Evolutionary conservation across 78 protist species (phyloP).

Genomic region (Cavenderia fasciculata): DNA sequence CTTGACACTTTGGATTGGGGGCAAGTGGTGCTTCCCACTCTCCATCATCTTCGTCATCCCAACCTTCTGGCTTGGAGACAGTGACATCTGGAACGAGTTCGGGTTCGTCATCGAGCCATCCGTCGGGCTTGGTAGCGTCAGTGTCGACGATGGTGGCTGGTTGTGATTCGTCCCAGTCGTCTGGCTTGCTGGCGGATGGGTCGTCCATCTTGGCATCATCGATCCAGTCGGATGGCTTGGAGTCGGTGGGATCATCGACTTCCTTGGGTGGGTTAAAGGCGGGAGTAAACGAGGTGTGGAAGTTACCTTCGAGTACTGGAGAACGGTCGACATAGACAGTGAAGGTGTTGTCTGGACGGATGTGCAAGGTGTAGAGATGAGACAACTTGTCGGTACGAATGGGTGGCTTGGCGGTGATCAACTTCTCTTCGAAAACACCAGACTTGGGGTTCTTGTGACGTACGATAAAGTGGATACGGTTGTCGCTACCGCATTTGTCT

Average conservation of each 20-base stretch:
- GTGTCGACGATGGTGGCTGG: conserved; percentile 91
- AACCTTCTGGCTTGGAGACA: conserved; percentile 95
- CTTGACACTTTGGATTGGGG: conserved; percentile 90
- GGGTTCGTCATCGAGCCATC: conserved; percentile 97
- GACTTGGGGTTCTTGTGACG: conserved; percentile 82
- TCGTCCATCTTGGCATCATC: conserved; percentile 83
- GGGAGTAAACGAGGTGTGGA: conserved; percentile 83
- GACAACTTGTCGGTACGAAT: conserved; percentile 85
- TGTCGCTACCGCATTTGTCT: conserved; percentile 92
- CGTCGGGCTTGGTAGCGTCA: conserved; percentile 93
- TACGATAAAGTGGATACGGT: conserved; percentile 93
- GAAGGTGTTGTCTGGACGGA: conserved; percentile 95
- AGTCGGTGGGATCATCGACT: conserved; percentile 93
- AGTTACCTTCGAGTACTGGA: conserved; percentile 83
- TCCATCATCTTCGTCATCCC: conserved; percentile 99
- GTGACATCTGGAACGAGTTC: conserved; percentile 85
- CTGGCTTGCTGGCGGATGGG: conserved; percentile 92
- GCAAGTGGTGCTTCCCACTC: conserved; percentile 98
- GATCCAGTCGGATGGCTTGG: conserved; percentile 97
- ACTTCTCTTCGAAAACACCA: conserved; percentile 68
- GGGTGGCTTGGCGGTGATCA: conserved; percentile 54
- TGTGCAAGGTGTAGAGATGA: conserved; percentile 96
- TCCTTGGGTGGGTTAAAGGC: conserved; percentile 87
- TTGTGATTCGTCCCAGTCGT: conserved; percentile 87
- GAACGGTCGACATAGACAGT: conserved; percentile 89